These are phyloP conservation scores for Neoboletus subvelutipes DNA, from an alignment of 768 basidiomycete genomes.

Conservation along the genomic window DNA sequence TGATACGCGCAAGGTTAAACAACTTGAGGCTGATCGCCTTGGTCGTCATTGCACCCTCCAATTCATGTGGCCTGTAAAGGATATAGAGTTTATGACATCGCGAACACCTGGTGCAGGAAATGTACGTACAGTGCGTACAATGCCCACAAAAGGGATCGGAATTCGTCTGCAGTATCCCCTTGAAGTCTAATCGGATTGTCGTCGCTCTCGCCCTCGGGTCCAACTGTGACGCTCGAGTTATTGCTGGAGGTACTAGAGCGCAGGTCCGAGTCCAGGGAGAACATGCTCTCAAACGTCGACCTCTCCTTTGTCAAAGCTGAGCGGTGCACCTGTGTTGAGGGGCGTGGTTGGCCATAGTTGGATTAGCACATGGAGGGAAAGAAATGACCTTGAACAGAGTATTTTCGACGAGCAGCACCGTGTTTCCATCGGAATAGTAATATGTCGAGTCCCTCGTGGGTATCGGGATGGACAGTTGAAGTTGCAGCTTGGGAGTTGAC, in stretches of 20 bases:
- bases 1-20: constrained; percentile 47
- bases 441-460: constrained; percentile 40
- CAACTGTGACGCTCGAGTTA: constrained; percentile 29
- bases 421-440: constrained; percentile 41
- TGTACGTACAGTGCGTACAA: constrained; percentile 49
- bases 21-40: constrained; percentile 46
- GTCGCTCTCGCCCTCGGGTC: constrained; percentile 49
- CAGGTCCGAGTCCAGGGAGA: constrained; percentile 39
- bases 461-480: constrained; percentile 34
- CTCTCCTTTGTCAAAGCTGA: constrained; percentile 44
- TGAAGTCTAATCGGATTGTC: constrained; percentile 49
- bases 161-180: constrained; percentile 48
- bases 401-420: constrained; percentile 43
- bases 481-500: constrained; percentile 34
- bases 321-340: constrained; percentile 35
- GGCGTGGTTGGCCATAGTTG: constrained; percentile 23
- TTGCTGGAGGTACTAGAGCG: constrained; percentile 24
- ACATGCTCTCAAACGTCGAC: constrained; percentile 49
- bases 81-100: constrained; percentile 4
- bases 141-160: constrained; percentile 54
- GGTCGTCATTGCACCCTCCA: constrained; percentile 42
- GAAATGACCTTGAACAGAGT: constrained; percentile 49
- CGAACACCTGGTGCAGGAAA: not conserved
- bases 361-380: constrained; percentile 7
- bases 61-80: constrained; percentile 42